Base-by-base conservation (phyloP, 257 asterid species). In the Nicotiana obtusifolia region DNA sequence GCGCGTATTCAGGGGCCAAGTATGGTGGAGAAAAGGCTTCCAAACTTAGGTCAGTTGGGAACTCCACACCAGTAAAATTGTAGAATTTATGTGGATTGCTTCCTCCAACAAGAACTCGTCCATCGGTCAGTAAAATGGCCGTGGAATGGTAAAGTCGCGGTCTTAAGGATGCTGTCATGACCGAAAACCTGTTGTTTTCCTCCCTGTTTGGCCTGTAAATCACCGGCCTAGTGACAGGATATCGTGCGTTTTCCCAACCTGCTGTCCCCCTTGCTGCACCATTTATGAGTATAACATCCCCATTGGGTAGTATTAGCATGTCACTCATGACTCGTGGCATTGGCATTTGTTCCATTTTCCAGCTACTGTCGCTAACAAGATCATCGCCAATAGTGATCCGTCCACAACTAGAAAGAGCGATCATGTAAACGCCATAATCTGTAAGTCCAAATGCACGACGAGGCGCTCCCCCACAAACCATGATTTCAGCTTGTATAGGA, bases 121-220 rank as follows among this genome's bases (percentile, higher is more conserved):
- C 97, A 82, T 91, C 93, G 11, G 85, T 33, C 13, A 93, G 81
- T 37, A 93, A 77, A 14, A 88, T 78, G 14, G 94, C 93, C 3
- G 95, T 68, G 15, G 97, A 90, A 78, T 93, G 97, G 87, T 93
- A 93, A 60, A 93, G 69, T 67, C 97, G 86, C 15, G 97, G 92
- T 83, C 88, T 84, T 14, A 16, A 11, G 0, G 94, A 60, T 0
- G 89, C 76, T 5, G 81, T 82, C 91, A 88, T 87, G 81, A 82
- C 17, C 0, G 85, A 62, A 80, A 93, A 93, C 15, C 90, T 69
- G 30, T 22, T 14, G 0, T 24, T 10, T 1, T 6, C 10, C 4
- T 52, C 4, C 2, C 81, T 8, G 8, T 61, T 2, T 0, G 93
- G 90, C 2, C 67, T 82, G 85, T 92, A 93, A 9, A 92, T 88